phyloP scores from a whole-genome alignment of 768 basidiomycete species.

The Kwoniella dejecticola region DNA sequence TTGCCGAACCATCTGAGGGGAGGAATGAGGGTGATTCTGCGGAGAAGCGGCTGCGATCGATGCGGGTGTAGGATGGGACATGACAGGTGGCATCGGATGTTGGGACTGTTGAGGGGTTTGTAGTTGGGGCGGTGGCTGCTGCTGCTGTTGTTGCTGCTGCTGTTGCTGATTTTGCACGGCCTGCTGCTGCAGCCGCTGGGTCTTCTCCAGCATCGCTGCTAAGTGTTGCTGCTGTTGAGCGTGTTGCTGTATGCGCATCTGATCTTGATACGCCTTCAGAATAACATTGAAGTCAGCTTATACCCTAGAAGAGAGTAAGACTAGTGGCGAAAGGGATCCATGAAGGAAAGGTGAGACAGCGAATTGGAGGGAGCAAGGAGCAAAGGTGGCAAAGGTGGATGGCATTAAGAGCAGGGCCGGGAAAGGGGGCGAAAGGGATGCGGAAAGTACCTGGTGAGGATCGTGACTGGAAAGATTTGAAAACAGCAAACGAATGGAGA shows the following conservation, averaged over 20 bases:
- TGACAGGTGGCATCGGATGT: slow-evolving; percentile 12
- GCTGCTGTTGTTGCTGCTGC: slow-evolving; percentile 11
- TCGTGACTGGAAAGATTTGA: no score
- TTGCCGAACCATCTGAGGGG: slow-evolving; percentile 22
- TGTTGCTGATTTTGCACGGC: slow-evolving; percentile 20
- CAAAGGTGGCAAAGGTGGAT: no score
- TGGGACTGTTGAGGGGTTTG: slow-evolving; percentile 9
- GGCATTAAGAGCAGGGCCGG: neutral
- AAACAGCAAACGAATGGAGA: no score
- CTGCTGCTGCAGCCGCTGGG: slow-evolving; percentile 28
- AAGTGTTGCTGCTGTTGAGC: slow-evolving; percentile 31
- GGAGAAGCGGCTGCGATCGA: slow-evolving; percentile 22
- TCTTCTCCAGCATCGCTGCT: slow-evolving; percentile 24
- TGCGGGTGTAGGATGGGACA: slow-evolving; percentile 16
- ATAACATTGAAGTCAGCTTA: slow-evolving; percentile 8
- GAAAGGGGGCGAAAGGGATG: neutral
- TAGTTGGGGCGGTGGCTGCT: slow-evolving; percentile 1
- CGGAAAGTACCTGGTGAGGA: neutral
- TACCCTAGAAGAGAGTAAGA: neutral
- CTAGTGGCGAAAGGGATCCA: neutral
- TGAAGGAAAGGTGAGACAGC: no score
- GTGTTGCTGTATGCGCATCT: slow-evolving; percentile 28
- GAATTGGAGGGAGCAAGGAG: no score
- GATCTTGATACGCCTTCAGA: slow-evolving; percentile 15
- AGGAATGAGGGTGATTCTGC: slow-evolving; percentile 13